Conservation (phyloP, 495 filamentous ascomycete species). For the Podospora tetraspora region DNA sequence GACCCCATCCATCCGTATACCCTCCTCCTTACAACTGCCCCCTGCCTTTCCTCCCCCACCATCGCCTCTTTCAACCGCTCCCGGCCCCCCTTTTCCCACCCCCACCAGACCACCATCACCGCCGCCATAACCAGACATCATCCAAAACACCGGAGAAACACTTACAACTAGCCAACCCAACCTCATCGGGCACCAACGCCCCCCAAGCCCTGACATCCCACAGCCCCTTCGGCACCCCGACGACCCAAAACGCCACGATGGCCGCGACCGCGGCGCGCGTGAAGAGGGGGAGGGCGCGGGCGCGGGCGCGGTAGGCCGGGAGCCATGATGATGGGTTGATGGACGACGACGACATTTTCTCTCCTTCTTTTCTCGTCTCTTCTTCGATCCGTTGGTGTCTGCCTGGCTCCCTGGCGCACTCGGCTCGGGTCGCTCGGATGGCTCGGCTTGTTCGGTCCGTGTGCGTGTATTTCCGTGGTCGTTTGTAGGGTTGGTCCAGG, state of each 20-base stretch:
- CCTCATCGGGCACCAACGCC: constrained; percentile 68
- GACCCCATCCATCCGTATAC: no score
- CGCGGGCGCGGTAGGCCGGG: constrained; percentile 41
- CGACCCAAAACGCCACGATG: constrained; percentile 63
- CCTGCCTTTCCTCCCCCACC: neutral
- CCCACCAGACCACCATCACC: no score
- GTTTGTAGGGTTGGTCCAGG: neutral
- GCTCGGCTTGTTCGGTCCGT: neutral
- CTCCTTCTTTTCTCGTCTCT: neutral
- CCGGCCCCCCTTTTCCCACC: neutral
- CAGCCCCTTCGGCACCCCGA: constrained; percentile 53
- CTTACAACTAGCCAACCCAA: constrained; percentile 70
- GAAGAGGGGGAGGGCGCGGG: constrained; percentile 82
- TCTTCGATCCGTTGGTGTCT: neutral
- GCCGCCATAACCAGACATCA: neutral
- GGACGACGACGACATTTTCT: constrained; percentile 14
- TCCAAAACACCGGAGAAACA: constrained; percentile 18
- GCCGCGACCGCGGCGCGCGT: constrained; percentile 69
- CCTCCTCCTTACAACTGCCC: no score
- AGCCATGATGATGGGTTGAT: constrained; percentile 24
- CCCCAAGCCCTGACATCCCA: constrained; percentile 72
- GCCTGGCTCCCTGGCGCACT: neutral
- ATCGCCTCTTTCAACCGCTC: neutral
- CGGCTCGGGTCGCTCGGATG: neutral
- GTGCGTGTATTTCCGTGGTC: neutral